Percentiles rank a stretch among this genome's conserved stretches.
These are phyloP conservation scores for Torrubiella hemipterigena DNA, from an alignment of 2,329 filamentous ascomycete species.

Conservation along the genomic window DNA sequence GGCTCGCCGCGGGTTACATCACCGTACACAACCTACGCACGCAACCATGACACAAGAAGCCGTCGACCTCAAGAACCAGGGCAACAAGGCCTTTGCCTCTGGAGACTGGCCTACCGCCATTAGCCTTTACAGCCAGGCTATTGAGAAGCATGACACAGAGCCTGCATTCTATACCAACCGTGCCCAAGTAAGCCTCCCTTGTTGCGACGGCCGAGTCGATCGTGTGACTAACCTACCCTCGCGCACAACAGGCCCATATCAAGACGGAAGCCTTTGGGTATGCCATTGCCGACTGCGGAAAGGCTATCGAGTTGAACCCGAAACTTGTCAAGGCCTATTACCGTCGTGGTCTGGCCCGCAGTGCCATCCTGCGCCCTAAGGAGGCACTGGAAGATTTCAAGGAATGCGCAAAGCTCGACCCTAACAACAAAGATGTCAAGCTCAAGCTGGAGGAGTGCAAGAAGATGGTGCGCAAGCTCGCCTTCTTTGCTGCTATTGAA, in stretches of 20 bases:
- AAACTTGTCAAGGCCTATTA: slow-evolving; percentile 93
- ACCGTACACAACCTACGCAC: no score
- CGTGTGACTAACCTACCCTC: slow-evolving; percentile 32
- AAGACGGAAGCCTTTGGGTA: slow-evolving; percentile 94
- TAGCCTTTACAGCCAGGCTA: slow-evolving; percentile 77
- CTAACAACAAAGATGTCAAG: slow-evolving; percentile 79
- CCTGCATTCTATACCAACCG: slow-evolving; percentile 90
- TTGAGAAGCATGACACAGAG: slow-evolving; percentile 70
- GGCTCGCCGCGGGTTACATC: no score
- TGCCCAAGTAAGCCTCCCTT: slow-evolving; percentile 51
- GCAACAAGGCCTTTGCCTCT: slow-evolving; percentile 81
- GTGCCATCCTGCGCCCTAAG: slow-evolving; percentile 77
- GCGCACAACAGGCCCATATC: slow-evolving; percentile 62
- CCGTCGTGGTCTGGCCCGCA: slow-evolving; percentile 80
- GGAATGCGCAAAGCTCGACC: slow-evolving; percentile 76
- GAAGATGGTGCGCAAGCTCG: slow-evolving; percentile 82
- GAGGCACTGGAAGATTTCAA: slow-evolving; percentile 90
- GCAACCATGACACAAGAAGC: slow-evolving; percentile 49
- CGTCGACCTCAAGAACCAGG: slow-evolving; percentile 77
- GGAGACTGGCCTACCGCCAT: slow-evolving; percentile 81
- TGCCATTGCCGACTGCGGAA: slow-evolving; percentile 80
- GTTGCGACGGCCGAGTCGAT: slow-evolving; percentile 15
- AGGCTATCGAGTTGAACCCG: slow-evolving; percentile 80
- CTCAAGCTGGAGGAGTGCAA: slow-evolving; percentile 87
- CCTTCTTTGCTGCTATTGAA: slow-evolving; percentile 93